Evolutionary conservation across 164 flowering plant genomes (phyloP).

Genomic region (Magnolia changhungtana): DNA sequence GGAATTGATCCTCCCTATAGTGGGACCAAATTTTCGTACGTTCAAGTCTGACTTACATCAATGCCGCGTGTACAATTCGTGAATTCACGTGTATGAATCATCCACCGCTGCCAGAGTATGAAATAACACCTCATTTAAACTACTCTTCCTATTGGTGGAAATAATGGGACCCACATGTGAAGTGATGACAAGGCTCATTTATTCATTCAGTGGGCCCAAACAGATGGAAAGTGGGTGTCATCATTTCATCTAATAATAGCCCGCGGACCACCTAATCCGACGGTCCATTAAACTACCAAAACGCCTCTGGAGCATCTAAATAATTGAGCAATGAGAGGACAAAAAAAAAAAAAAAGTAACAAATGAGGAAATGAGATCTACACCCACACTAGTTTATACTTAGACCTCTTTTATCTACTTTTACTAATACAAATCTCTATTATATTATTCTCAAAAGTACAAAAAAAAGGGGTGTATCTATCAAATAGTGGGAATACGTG

Average conservation of each 20-base stretch:
- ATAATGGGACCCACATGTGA: not conserved
- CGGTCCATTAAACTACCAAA: too few species aligned
- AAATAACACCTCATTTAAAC: not conserved
- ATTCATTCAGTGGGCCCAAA: not conserved
- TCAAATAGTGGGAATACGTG: not conserved
- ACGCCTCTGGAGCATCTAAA: not conserved
- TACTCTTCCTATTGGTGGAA: not conserved
- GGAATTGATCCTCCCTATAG: too few species aligned
- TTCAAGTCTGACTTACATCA: not conserved
- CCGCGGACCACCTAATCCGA: too few species aligned
- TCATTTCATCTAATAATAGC: not conserved
- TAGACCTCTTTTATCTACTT: not conserved
- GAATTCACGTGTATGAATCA: not conserved
- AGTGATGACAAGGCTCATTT: not conserved
- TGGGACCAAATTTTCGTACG: too few species aligned
- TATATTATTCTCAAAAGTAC: not conserved
- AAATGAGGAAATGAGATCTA: not conserved
- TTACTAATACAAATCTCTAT: not conserved
- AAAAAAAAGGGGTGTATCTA: not conserved
- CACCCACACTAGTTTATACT: not conserved
- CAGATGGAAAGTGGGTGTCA: not conserved
- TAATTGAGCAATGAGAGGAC: constrained; percentile 1
- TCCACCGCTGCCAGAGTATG: not conserved
- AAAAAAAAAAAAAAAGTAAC: not conserved
- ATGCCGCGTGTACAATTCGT: not conserved